These are phyloP conservation scores for Medicago arabica DNA, from an alignment of 306 rosid genomes.

Conservation along the genomic window DNA sequence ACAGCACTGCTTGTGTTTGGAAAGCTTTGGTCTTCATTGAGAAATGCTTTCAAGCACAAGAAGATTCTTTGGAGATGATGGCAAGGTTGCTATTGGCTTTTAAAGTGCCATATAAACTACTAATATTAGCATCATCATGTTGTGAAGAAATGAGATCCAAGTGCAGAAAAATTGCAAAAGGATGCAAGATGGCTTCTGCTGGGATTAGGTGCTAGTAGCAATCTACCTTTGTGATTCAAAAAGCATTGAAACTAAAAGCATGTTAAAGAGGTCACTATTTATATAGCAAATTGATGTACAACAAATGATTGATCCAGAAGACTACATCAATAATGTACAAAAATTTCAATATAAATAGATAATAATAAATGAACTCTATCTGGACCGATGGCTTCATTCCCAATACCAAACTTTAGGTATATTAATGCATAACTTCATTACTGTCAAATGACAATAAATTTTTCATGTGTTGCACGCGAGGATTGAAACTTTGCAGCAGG, in stretches of 20 bases:
- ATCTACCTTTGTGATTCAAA: constrained; percentile 26
- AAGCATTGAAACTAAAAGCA: constrained; percentile 19
- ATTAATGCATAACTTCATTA: constrained; percentile 48
- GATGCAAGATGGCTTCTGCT: background rate
- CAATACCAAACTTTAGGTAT: constrained; percentile 42
- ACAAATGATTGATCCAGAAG: constrained; percentile 50
- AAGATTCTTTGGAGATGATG: constrained; percentile 52
- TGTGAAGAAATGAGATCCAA: constrained; percentile 53
- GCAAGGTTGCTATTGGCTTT: constrained; percentile 54
- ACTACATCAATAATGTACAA: constrained; percentile 49
- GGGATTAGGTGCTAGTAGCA: constrained; percentile 10
- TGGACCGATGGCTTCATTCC: constrained; percentile 73
- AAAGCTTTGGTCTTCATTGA: constrained; percentile 65
- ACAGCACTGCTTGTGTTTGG: constrained; percentile 54
- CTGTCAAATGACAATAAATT: constrained; percentile 41
- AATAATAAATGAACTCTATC: constrained; percentile 43
- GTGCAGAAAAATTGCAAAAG: constrained; percentile 32
- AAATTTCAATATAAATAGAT: constrained; percentile 43
- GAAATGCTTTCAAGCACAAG: constrained; percentile 62
- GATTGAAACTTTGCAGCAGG: constrained; percentile 40
- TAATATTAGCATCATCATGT: constrained; percentile 36
- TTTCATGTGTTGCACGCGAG: constrained; percentile 30
- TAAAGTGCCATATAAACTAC: background rate
- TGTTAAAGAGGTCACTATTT: constrained; percentile 42
- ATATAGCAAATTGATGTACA: constrained; percentile 50